These are phyloP conservation scores for Rhodotorula toruloides DNA, from an alignment of 768 basidiomycete genomes.

Conservation along the genomic window DNA sequence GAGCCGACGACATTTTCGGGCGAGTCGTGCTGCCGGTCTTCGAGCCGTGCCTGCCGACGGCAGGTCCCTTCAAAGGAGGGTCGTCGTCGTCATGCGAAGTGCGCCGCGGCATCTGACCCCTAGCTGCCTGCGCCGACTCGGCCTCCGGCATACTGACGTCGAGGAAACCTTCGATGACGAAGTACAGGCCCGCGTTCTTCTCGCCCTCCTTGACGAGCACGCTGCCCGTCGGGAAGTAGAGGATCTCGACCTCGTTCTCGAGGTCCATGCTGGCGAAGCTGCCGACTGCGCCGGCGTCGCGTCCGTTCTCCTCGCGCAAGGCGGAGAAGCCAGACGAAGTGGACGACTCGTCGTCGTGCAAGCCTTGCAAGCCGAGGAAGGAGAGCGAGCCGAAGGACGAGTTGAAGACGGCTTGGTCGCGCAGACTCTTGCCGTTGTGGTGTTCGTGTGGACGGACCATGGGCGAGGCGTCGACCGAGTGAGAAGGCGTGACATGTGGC, in stretches of 20 bases:
- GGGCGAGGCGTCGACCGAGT: conserved; percentile 45
- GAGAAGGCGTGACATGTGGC: conserved; percentile 53
- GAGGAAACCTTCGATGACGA: conserved; percentile 90
- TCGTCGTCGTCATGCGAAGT: too few species aligned
- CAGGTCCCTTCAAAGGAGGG: too few species aligned
- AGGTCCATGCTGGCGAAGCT: conserved; percentile 60
- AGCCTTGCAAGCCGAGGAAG: conserved; percentile 41
- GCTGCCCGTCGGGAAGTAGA: conserved; percentile 83
- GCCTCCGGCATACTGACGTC: conserved; percentile 73
- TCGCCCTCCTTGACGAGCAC: conserved; percentile 85
- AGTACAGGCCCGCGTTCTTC: conserved; percentile 68
- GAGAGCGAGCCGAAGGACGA: conserved; percentile 45
- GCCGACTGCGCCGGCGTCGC: conserved; percentile 54
- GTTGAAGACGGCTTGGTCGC: conserved; percentile 40
- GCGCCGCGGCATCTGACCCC: background rate
- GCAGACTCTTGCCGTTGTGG: conserved; percentile 4
- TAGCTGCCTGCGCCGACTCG: background rate
- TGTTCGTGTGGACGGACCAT: conserved; percentile 41
- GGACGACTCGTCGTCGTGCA: conserved; percentile 46
- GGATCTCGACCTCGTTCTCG: conserved; percentile 93
- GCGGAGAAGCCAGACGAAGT: background rate
- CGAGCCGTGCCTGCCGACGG: background rate
- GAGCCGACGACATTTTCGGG: background rate
- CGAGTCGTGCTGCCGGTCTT: background rate
- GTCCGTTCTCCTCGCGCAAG: conserved; percentile 59